Conservation (phyloP, 1,284 basidiomycete genomes). For the Apiotrichum sp. region DNA sequence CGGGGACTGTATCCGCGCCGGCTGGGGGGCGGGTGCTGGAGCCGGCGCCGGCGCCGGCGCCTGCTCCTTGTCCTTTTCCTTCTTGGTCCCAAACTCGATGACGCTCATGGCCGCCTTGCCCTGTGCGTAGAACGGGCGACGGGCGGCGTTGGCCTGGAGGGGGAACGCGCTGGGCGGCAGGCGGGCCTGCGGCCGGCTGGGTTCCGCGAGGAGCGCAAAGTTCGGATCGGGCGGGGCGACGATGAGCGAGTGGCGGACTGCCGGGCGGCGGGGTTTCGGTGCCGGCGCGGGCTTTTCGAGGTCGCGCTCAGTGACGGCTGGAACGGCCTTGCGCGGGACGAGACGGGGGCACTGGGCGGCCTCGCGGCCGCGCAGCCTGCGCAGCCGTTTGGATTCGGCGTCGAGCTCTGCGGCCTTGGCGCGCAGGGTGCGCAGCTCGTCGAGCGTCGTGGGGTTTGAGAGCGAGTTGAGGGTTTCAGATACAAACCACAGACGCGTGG, state of each 20-base stretch:
- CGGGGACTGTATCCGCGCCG: neutral
- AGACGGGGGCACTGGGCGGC: slow-evolving; percentile 10
- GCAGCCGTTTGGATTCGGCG: slow-evolving; percentile 17
- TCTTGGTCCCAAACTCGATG: slow-evolving; percentile 18
- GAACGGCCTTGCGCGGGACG: slow-evolving; percentile 30
- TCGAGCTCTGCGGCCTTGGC: slow-evolving; percentile 24
- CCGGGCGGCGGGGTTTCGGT: slow-evolving; percentile 2
- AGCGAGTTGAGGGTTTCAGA: slow-evolving; percentile 21
- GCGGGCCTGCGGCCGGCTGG: neutral
- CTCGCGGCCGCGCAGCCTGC: slow-evolving; percentile 12
- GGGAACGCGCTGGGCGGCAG: neutral
- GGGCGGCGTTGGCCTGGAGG: neutral
- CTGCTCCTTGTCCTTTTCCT: neutral
- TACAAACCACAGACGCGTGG: slow-evolving; percentile 19
- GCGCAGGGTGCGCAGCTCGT: slow-evolving; percentile 22
- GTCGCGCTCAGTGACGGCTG: slow-evolving; percentile 16
- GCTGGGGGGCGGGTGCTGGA: neutral
- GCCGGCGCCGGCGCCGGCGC: neutral
- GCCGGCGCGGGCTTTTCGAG: neutral
- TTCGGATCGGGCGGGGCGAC: neutral
- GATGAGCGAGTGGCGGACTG: slow-evolving; percentile 10
- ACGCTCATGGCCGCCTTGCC: slow-evolving; percentile 20
- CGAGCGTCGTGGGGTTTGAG: slow-evolving; percentile 22
- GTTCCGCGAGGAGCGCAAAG: neutral
- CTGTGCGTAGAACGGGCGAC: slow-evolving; percentile 20